Evolutionary conservation across 1,284 basidiomycete species (phyloP).

Genomic region (Veloboletus limbatus): DNA sequence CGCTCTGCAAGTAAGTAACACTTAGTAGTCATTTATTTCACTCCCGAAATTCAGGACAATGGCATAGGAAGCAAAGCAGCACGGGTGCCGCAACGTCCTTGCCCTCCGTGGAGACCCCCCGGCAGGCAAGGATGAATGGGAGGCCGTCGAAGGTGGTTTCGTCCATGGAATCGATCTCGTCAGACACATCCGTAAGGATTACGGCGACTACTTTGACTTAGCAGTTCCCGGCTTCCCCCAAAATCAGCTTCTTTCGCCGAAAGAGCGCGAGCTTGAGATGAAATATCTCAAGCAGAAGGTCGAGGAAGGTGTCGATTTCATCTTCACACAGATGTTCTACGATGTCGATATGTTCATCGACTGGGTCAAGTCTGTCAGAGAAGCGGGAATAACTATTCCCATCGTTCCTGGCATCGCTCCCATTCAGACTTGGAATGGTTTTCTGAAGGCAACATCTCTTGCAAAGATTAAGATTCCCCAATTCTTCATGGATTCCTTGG

Average conservation of each 20-base stretch:
- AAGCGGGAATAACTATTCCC: constrained; percentile 87
- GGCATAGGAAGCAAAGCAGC: constrained; percentile 80
- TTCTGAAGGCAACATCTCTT: constrained; percentile 87
- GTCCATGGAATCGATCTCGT: constrained; percentile 90
- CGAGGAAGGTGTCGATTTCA: constrained; percentile 84
- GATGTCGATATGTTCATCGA: constrained; percentile 81
- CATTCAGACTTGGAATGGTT: constrained; percentile 98
- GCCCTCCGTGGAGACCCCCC: constrained; percentile 95
- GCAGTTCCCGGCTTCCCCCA: constrained; percentile 92
- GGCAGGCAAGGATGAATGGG: constrained; percentile 85
- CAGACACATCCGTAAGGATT: constrained; percentile 74
- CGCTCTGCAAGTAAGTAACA: constrained; percentile 69
- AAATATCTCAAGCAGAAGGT: constrained; percentile 85
- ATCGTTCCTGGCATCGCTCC: constrained; percentile 97
- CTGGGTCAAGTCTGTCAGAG: constrained; percentile 83
- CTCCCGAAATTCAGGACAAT: constrained; percentile 14
- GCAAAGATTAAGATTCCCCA: constrained; percentile 86
- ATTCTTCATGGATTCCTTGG: constrained; percentile 75
- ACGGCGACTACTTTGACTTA: constrained; percentile 92
- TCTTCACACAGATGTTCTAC: constrained; percentile 97
- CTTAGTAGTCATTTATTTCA: constrained; percentile 10
- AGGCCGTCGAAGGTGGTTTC: constrained; percentile 87
- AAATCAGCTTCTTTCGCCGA: constrained; percentile 56
- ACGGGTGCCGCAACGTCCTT: constrained; percentile 93
- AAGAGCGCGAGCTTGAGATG: constrained; percentile 83